phyloP scores from a whole-genome alignment of 2,329 filamentous ascomycete species.

The Aotearoamyces nothofagi region DNA sequence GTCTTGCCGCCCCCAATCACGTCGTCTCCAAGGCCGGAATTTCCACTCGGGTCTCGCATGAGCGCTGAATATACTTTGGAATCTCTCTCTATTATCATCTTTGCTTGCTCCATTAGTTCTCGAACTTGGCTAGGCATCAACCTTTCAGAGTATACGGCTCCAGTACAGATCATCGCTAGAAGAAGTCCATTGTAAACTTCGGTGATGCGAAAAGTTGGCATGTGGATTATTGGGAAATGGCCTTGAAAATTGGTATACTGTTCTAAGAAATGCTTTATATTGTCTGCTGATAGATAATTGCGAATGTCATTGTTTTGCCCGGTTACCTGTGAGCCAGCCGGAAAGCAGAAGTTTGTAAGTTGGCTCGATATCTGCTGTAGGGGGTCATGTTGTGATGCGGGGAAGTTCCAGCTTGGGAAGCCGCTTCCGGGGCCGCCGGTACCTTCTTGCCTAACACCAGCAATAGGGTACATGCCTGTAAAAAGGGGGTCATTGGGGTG shows the following conservation, averaged over 20 bases:
- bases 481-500: slow-evolving; percentile 5
- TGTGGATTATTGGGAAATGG: slow-evolving; percentile 59
- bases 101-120: slow-evolving; percentile 50
- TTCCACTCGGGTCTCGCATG: slow-evolving; percentile 22
- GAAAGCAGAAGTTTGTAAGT: slow-evolving; percentile 40
- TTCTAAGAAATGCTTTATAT: slow-evolving; percentile 55
- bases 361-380: slow-evolving; percentile 38
- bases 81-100: slow-evolving; percentile 40
- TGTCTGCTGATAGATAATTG: slow-evolving; percentile 47
- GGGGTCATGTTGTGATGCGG: slow-evolving; percentile 26
- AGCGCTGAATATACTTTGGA: slow-evolving; percentile 32
- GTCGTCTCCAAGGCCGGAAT: slow-evolving; percentile 24
- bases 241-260: slow-evolving; percentile 59
- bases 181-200: slow-evolving; percentile 52
- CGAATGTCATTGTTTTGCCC: slow-evolving; percentile 34
- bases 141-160: slow-evolving; percentile 58
- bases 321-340: slow-evolving; percentile 38
- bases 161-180: slow-evolving; percentile 56
- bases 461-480: slow-evolving; percentile 11
- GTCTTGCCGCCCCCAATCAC: slow-evolving; percentile 20
- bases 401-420: slow-evolving; percentile 27
- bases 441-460: background rate
- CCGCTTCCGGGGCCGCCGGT: slow-evolving; percentile 17
- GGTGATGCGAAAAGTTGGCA: slow-evolving; percentile 53
- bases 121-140: slow-evolving; percentile 45